Base-by-base conservation (phyloP, 495 filamentous ascomycete genomes). In the Xylaria venustula region DNA sequence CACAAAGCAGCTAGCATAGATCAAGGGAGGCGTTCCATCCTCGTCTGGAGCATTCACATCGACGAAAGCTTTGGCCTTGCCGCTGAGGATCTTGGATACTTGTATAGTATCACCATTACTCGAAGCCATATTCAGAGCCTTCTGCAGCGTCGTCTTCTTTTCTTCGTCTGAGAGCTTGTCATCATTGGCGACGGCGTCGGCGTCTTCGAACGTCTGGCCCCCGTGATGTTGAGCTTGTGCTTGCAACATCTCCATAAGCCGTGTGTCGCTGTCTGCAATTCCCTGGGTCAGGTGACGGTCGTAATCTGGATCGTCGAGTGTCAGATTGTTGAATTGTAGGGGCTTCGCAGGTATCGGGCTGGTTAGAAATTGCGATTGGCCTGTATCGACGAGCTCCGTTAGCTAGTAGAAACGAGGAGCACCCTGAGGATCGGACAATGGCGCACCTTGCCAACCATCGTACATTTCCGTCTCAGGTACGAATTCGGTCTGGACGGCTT, bases 1-100 rank as follows among this genome's bases (percentile, higher is more conserved):
- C 74, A 93, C 94, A 83, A 99, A 99, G 72, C 94, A 99, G 83
- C 93, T 97, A 7, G 94, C 94, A 76, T 99, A 99, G 58, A 99
- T 96, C 67, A 99, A 78, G 11, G 94, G 90, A 11, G 92, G 90
- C 3, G 93, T 97, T 4, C 94, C 94, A 66, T 99, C 94, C 72
- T 96, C 91, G 69, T 99, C 94, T 5, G 90, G 86, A 62, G 87
- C 87, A 77, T 99, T 91, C 47, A 97, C 83, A 76, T 98, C 92
- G 47, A 98, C 81, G 67, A 85, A 95, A 37, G 81, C 74, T 67
- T 83, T 90, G 5, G 89, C 89, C 58, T 87, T 82, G 5, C 94
- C 92, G 34, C 83, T 76, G 1, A 98, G 74, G 50, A 99, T 80
- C 73, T 87, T 88, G 45, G 80, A 79, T 23, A 98, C 87, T 46